A percentile compares a stretch with the other conserved stretches of the same genome.
phyloP scores from a whole-genome alignment of 2,329 filamentous ascomycete species.

The Phialocephala subalpina region DNA sequence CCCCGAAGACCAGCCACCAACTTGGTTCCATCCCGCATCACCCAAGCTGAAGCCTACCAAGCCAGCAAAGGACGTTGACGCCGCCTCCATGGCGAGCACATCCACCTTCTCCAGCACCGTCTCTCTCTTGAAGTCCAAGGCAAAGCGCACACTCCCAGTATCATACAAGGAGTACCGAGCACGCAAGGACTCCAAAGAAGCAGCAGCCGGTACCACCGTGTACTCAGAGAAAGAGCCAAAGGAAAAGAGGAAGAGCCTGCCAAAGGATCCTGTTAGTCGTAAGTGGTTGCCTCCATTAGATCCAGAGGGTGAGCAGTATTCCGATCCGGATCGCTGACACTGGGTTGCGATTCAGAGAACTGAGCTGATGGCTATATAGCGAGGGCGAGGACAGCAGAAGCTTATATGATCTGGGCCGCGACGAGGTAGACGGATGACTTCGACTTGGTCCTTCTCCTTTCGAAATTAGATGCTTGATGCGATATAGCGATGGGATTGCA shows the following conservation, averaged over 20 bases:
- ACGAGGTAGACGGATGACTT: conserved; percentile 19
- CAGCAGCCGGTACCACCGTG: conserved; percentile 3
- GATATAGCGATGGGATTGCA: conserved; percentile 19
- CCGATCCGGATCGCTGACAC: background rate
- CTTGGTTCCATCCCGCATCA: conserved; percentile 37
- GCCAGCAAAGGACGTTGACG: conserved; percentile 26
- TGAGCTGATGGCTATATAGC: conserved; percentile 30
- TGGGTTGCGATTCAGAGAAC: background rate
- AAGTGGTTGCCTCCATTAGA: conserved; percentile 22
- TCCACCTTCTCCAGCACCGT: conserved; percentile 39
- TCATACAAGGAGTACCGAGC: conserved; percentile 27
- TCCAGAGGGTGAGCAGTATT: conserved; percentile 24
- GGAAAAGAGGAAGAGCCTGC: conserved; percentile 20
- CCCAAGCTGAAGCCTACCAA: conserved; percentile 32
- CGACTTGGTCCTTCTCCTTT: background rate
- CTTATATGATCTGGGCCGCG: conserved; percentile 35
- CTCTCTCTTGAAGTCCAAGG: conserved; percentile 34
- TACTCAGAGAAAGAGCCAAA: conserved; percentile 20
- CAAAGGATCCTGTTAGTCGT: conserved; percentile 29
- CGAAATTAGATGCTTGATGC: conserved; percentile 12
- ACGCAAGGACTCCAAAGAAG: conserved; percentile 20
- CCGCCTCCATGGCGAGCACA: conserved; percentile 37
- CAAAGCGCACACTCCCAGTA: conserved; percentile 31
- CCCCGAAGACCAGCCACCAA: conserved; percentile 36
- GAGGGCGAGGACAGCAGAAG: conserved; percentile 35